Evolutionary conservation across 441 rosid genomes (phyloP).

Genomic region (Gossypium lobatum): DNA sequence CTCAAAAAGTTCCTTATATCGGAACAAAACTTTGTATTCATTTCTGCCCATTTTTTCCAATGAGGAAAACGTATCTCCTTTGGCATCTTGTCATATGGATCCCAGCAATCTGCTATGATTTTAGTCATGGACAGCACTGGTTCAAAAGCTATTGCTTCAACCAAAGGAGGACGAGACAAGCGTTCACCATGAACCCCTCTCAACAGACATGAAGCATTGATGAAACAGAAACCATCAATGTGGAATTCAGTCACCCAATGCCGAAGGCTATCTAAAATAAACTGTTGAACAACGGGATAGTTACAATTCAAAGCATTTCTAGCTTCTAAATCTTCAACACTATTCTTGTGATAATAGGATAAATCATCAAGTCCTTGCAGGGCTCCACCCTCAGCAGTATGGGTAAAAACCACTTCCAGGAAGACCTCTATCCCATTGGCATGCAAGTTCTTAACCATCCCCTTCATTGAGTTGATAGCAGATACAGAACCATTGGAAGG

Average conservation of each 20-base stretch:
- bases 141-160: slow-evolving; percentile 88
- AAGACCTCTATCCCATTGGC: slow-evolving; percentile 72
- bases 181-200: slow-evolving; percentile 60
- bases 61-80: slow-evolving; percentile 64
- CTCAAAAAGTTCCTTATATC: slow-evolving; percentile 68
- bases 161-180: slow-evolving; percentile 74
- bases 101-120: slow-evolving; percentile 76
- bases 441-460: slow-evolving; percentile 80
- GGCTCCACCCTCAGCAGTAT: slow-evolving; percentile 55
- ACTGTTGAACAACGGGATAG: slow-evolving; percentile 59
- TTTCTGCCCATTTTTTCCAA: slow-evolving; percentile 91
- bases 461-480: slow-evolving; percentile 64
- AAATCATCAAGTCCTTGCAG: slow-evolving; percentile 70
- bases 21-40: slow-evolving; percentile 53
- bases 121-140: slow-evolving; percentile 71
- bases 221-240: slow-evolving; percentile 81
- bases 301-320: slow-evolving; percentile 62
- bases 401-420: slow-evolving; percentile 73
- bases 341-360: slow-evolving; percentile 44
- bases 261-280: slow-evolving; percentile 70
- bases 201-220: slow-evolving; percentile 63
- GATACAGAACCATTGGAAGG: slow-evolving; percentile 47
- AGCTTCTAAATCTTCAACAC: slow-evolving; percentile 28
- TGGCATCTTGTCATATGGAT: slow-evolving; percentile 34
- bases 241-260: slow-evolving; percentile 82